Base-by-base conservation (phyloP, 164 flowering plant genomes). In the Stephania cephalantha region DNA sequence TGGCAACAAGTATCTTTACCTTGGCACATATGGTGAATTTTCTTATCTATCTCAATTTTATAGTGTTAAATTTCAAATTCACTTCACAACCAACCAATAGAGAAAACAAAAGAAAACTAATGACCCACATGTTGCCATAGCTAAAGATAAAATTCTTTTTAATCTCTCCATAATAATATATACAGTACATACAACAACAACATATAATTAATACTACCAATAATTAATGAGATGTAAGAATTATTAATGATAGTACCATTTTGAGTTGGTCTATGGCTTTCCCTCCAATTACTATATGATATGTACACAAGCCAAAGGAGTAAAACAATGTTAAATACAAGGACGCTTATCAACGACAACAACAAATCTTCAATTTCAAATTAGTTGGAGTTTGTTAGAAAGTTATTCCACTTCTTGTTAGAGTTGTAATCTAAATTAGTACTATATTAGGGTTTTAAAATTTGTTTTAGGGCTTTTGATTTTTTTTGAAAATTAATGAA, bases 1-100 rank as follows among this genome's bases (percentile, higher is more conserved):
- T 69, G 99, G 99, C 72, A 95, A 93, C 84, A 95, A 95, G 75
- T 95, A 95, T 76, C 94, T 95, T 31, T 95, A 95, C 69, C 91
- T 95, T 61, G 98, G 98, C 69, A 95, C 98, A 61, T 95, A 89
- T 76, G 97, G 98, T 92, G 89, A 78, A 45, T 63, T n/a, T 15
- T 66, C 6, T 25, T 15, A 35, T 74, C 71, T 50, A 35, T 63
- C 63, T 12, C 53, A 35, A 35, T 35, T 35, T 35, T 35, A 35
- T 35, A 35, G 4, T 35, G 42, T 35, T 35, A 2, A 35, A 35
- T 35, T 35, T 35, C 42, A 35, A 35, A 35, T 46, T 50, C 52
- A 71, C 15, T 15, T 74, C 44, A 45, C 5, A 45, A 45, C 46
- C 61, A 20, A 35, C 65, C 63, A 17, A 50, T 4, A 55, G 30